These are phyloP conservation scores for Sphagnum contortum DNA, from an alignment of 225 moss, liverwort and hornwort species.

Conservation along the genomic window DNA sequence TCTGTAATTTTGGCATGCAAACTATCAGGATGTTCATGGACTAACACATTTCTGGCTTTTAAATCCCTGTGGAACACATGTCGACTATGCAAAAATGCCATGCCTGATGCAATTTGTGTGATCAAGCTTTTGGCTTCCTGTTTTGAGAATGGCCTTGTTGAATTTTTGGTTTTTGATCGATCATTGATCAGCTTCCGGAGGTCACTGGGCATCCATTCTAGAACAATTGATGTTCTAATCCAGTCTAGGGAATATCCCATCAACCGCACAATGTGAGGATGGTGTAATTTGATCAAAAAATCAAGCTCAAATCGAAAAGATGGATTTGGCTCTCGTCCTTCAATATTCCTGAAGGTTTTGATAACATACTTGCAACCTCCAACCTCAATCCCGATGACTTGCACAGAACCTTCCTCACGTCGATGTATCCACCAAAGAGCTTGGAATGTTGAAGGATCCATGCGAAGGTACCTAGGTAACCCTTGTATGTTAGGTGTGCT, in stretches of 20 bases:
- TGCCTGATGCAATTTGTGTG: conserved; percentile 13
- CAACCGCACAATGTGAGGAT: conserved; percentile 17
- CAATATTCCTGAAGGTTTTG: conserved; percentile 1
- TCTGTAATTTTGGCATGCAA: conserved; percentile 3
- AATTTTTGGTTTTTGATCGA: conserved; percentile 1
- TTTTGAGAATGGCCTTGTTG: conserved; percentile 8
- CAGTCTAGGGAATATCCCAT: conserved; percentile 11
- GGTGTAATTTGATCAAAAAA: conserved; percentile 10
- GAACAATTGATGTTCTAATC: conserved; percentile 7
- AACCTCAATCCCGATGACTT: conserved; percentile 13
- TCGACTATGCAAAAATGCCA: conserved; percentile 17
- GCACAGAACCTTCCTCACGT: conserved; percentile 11
- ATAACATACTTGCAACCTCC: conserved; percentile 27
- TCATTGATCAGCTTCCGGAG: neutral
- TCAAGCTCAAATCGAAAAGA: conserved; percentile 7
- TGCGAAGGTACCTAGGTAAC: conserved; percentile 16
- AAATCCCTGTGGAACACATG: conserved; percentile 21
- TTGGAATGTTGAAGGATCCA: neutral
- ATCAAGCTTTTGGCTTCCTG: conserved; percentile 11
- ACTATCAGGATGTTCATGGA: conserved; percentile 5
- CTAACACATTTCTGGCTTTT: conserved; percentile 21
- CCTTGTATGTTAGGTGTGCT: neutral
- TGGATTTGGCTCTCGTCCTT: neutral
- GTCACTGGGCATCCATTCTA: conserved; percentile 12
- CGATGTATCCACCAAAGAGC: neutral